Percentiles rank a stretch among this genome's conserved stretches.
Conservation (phyloP, 768 basidiomycete genomes). For the Leccinum boreale region DNA sequence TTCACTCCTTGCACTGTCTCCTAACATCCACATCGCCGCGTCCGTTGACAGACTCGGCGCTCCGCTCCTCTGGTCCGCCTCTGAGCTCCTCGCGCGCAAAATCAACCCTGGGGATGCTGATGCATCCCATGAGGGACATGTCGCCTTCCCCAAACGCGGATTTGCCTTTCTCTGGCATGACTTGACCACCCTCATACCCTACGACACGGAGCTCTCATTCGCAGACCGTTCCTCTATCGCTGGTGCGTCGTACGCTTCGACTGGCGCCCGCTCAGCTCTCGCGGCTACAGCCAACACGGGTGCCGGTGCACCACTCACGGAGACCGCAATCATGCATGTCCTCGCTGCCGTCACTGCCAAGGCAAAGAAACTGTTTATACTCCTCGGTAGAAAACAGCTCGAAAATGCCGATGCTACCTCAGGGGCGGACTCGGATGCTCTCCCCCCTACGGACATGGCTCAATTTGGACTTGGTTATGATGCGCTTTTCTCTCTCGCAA, state of each 20-base stretch:
- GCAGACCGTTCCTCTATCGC: conserved; percentile 63
- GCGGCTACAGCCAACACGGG: conserved; percentile 30
- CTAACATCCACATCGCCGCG: conserved; percentile 76
- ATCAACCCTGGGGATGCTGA: conserved; percentile 1
- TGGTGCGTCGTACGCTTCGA: conserved; percentile 41
- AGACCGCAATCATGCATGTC: conserved; percentile 77
- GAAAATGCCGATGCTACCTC: conserved; percentile 41
- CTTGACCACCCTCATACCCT: conserved; percentile 78
- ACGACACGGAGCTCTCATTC: conserved; percentile 72
- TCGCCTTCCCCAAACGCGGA: conserved; percentile 37
- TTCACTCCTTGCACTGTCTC: conserved; percentile 66
- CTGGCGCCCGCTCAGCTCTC: conserved; percentile 26
- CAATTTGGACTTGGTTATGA: conserved; percentile 62
- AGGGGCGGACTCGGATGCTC: conserved; percentile 5
- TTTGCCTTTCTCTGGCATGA: conserved; percentile 88
- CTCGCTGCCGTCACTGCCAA: conserved; percentile 85
- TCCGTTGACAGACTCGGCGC: conserved; percentile 88
- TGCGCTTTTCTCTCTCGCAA: conserved; percentile 66
- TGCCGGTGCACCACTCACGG: conserved; percentile 50
- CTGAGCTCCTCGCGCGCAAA: conserved; percentile 59
- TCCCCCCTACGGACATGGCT: conserved; percentile 26
- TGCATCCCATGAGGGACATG: not conserved
- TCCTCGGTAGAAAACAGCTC: conserved; percentile 70
- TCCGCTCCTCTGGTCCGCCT: conserved; percentile 77
- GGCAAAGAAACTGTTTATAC: conserved; percentile 75